Evolutionary conservation across 2,329 filamentous ascomycete genomes (phyloP), one percentile per base, ranked within the genome.

Genomic region (Cladobotryum protrusum): DNA sequence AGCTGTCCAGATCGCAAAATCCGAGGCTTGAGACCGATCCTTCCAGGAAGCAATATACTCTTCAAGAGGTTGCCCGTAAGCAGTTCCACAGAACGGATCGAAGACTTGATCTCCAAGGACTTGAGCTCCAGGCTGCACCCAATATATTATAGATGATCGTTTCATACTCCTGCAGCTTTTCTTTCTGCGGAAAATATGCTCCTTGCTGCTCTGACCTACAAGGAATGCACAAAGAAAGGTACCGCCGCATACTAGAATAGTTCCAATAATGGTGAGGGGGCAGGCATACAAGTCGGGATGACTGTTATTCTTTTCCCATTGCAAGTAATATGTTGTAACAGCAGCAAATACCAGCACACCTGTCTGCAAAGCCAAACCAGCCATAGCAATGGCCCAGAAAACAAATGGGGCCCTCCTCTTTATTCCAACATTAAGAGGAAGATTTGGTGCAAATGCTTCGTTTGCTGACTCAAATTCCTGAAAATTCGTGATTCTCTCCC

Each of bases 41-140:
- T 53, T 56, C 13, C 42, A 14, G 7, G 54, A 55, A 3, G 50
- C 51, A 17, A 33, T 56, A 49, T 52, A 57, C 14, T 34, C 42
- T 13, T 17, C 19, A 11, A 50, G 18, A 20, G 35, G 48, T 4
- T 20, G 24, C 12, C 29, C 43, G 3, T 42, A 39, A 33, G 60
- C 59, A 11, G 51, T 36, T 33, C 54, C 53, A 5, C 45, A 50
- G 43, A 57, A 61, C 2, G 59, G 35, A 19, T 57, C 55, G 18
- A 61, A 61, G 14, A 33, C 59, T 33, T 61, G 59, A 34, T 61
- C 59, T 4, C 57, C 58, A 4, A 60, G 49, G n/a, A 50, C 47
- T 13, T 60, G 57, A 3, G 44, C 43, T 0, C 59, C 59, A 2
- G 58, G 58, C 24, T 61, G 57, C 5, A 61, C 37, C 58, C 58